These are phyloP conservation scores for Parmelia sp. DNA, from an alignment of 495 filamentous ascomycete genomes.

Conservation along the genomic window DNA sequence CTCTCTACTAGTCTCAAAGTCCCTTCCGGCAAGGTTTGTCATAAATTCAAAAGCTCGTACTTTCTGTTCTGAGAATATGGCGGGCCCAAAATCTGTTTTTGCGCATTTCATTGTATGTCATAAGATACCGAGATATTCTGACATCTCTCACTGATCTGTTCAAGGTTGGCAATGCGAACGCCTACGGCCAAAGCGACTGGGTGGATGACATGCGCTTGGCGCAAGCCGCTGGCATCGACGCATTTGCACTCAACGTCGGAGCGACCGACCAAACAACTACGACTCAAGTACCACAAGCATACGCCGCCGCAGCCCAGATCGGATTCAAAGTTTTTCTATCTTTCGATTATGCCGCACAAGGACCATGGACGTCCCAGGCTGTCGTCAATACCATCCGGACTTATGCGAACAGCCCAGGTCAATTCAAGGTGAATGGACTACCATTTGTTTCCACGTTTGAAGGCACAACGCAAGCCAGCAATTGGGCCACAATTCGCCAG, in stretches of 20 bases:
- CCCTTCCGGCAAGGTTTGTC: too few relatives aligned
- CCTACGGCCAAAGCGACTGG: constrained; percentile 40
- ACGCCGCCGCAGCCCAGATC: constrained; percentile 49
- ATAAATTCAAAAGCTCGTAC: too few relatives aligned
- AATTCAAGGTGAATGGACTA: constrained; percentile 33
- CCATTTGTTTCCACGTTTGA: constrained; percentile 65
- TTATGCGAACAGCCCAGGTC: constrained; percentile 39
- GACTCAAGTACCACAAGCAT: constrained; percentile 48
- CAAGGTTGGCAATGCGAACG: constrained; percentile 2
- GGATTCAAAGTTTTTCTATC: constrained; percentile 61
- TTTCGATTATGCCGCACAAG: constrained; percentile 52
- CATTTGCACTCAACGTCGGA: constrained; percentile 64
- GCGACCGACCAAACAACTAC: constrained; percentile 46
- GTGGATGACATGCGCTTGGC: constrained; percentile 53
- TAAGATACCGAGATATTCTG: neutral
- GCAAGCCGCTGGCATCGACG: constrained; percentile 58
- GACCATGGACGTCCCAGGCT: constrained; percentile 41
- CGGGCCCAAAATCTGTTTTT: constrained; percentile 1
- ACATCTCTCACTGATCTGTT: neutral
- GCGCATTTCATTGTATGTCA: constrained; percentile 2
- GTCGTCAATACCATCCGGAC: constrained; percentile 53
- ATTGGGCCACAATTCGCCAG: constrained; percentile 54
- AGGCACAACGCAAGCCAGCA: constrained; percentile 30
- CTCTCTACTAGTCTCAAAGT: neutral
- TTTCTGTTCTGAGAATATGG: neutral